These are phyloP conservation scores for Borealophlyctis nickersoniae DNA, from an alignment of 192 early-diverging fungal species.

Conservation along the genomic window DNA sequence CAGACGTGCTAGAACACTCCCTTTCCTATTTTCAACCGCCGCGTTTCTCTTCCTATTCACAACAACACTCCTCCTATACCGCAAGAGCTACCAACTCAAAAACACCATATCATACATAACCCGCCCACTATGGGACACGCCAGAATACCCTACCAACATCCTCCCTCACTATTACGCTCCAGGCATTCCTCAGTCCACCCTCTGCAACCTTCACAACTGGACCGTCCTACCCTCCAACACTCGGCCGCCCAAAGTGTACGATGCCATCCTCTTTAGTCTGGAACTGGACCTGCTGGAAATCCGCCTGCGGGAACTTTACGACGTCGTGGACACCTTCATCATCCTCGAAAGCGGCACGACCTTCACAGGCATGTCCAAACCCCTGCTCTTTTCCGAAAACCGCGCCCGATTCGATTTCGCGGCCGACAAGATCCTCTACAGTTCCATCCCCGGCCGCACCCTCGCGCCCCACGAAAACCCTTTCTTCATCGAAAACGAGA, in stretches of 20 bases:
- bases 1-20: too few relatives aligned
- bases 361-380: conserved; percentile 53
- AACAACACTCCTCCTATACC: too few relatives aligned
- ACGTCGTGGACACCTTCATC: conserved; percentile 59
- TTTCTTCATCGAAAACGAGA: conserved; percentile 46
- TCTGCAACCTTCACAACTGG: conserved; percentile 57
- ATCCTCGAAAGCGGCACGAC: conserved; percentile 55
- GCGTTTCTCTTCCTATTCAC: too few relatives aligned
- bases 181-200: conserved; percentile 27
- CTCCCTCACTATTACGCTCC: conserved; percentile 48
- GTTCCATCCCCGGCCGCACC: conserved; percentile 19
- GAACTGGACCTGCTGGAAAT: conserved; percentile 64
- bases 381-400: conserved; percentile 43
- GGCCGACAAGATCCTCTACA: conserved; percentile 50
- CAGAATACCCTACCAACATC: conserved; percentile 7
- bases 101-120: background rate
- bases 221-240: background rate
- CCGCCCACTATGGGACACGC: background rate
- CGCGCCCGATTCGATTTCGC: conserved; percentile 52
- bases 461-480: conserved; percentile 34
- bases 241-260: conserved; percentile 37
- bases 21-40: too few relatives aligned
- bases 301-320: conserved; percentile 50
- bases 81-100: background rate
- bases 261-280: conserved; percentile 60